Base-by-base conservation (phyloP, 2,329 filamentous ascomycete species). In the Lasiodiplodia gonubiensis region DNA sequence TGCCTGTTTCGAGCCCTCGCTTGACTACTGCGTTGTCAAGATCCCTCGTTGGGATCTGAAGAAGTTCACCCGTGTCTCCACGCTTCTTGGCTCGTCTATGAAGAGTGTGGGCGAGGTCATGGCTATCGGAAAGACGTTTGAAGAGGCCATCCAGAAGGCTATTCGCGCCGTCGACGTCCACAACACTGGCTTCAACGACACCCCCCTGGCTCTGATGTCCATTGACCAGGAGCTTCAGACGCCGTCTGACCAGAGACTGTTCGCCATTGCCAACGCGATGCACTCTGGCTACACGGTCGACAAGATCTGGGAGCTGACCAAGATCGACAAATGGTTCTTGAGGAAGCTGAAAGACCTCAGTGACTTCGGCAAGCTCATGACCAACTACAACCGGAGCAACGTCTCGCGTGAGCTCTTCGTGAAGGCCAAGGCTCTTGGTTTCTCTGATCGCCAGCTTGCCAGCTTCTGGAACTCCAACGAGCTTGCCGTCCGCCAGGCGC, bases 101-200 rank as follows among this genome's bases (percentile, higher is more conserved):
- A 99, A 98, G 90, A 97, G 93, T 87, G 94, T 99, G 64, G 95
- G 95, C 76, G 95, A 99, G 79, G 95, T 99, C 72, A 98, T 99
- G 95, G 94, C 92, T 75, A 97, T 99, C 72, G 95, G 95, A 67
- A 86, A 95, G 71, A 97, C 92, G 0, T 99, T 99, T 73, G 95
- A 99, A 80, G 95, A 99, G 81, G 95, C 95, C 10, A 97, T 99
- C 51, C 95, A 99, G 75, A 99, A 98, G 81, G 95, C 95, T 23
- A 99, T 99, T 74, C 90, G 95, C 61, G 90, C 93, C 49, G 94
- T 98, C 68, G 95, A 99, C 79, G 94, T 92, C 81, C 90, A 95
- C 83, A 98, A 98, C 77, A 86, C 97, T 27, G 95, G 95, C 35
- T 99, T 97, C 82, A 94, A 93, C 74, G 92, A 95, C 78, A 97